Conservation (phyloP, 768 basidiomycete species). For the Leucocoprinus leucothites region DNA sequence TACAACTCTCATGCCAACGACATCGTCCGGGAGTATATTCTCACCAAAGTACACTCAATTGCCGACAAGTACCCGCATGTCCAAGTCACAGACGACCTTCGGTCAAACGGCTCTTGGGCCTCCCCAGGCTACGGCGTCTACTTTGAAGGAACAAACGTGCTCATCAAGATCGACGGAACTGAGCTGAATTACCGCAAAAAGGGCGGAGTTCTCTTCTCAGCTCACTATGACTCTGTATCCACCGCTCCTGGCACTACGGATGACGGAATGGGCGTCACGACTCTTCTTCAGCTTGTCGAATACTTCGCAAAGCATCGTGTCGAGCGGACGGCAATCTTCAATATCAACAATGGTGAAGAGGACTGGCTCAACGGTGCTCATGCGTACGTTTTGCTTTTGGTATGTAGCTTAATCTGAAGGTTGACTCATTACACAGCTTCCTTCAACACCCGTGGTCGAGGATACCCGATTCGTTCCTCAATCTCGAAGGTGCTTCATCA, state of each 20-base stretch:
- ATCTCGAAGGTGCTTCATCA: constrained; percentile 77
- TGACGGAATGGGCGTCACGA: constrained; percentile 71
- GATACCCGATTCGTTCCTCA: constrained; percentile 65
- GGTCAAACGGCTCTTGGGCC: constrained; percentile 49
- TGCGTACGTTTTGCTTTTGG: constrained; percentile 31
- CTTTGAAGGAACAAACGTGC: constrained; percentile 66
- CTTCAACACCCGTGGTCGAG: constrained; percentile 74
- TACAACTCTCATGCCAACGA: constrained; percentile 80
- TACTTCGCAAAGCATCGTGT: constrained; percentile 49
- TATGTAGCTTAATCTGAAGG: background rate
- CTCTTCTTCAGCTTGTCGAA: constrained; percentile 62
- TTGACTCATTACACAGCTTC: constrained; percentile 42
- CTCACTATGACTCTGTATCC: constrained; percentile 81
- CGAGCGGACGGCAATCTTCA: constrained; percentile 67
- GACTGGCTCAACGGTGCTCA: constrained; percentile 73
- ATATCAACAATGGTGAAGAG: constrained; percentile 87
- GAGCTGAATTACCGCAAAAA: constrained; percentile 8
- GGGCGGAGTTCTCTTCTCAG: constrained; percentile 66
- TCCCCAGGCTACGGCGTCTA: constrained; percentile 33
- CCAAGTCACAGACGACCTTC: constrained; percentile 30
- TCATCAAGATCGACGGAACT: constrained; percentile 47
- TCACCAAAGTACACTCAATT: constrained; percentile 48
- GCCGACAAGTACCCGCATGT: constrained; percentile 42
- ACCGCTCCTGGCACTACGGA: constrained; percentile 76
- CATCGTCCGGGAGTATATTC: constrained; percentile 55